These are phyloP conservation scores for Leccinum aurantiacum DNA, from an alignment of 768 basidiomycete genomes.

Conservation along the genomic window DNA sequence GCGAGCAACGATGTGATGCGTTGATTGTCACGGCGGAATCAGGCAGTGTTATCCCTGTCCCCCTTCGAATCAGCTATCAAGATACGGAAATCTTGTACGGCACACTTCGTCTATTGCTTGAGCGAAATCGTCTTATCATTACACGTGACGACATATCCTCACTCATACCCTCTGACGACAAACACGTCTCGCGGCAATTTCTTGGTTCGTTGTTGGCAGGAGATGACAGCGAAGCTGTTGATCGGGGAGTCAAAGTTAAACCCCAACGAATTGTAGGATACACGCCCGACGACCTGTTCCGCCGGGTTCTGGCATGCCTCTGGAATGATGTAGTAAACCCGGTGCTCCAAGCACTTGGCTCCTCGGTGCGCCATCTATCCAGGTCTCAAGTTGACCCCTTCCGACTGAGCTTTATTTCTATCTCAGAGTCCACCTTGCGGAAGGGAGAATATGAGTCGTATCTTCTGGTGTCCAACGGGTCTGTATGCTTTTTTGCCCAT, in stretches of 20 bases:
- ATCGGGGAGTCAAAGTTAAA: not conserved
- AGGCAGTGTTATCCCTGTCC: not conserved
- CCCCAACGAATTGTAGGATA: not conserved
- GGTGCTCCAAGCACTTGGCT: not conserved
- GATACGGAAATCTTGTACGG: not conserved
- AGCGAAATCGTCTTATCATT: not conserved
- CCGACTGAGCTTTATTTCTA: not conserved
- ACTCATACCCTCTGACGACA: not conserved
- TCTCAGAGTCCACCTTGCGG: not conserved
- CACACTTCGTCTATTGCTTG: not conserved
- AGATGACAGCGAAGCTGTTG: not conserved
- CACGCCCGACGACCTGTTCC: not conserved
- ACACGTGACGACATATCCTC: not conserved
- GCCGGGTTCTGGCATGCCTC: not conserved
- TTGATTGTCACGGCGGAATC: not conserved
- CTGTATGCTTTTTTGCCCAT: not conserved
- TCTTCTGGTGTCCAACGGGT: not conserved
- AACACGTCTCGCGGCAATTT: not conserved
- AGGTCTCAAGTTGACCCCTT: not conserved
- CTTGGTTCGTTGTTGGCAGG: not conserved
- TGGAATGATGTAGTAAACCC: not conserved
- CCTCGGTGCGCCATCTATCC: not conserved
- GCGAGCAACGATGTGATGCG: not conserved
- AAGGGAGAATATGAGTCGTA: not conserved
- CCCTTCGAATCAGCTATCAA: not conserved